A percentile compares a stretch with the other conserved stretches of the same genome.
Evolutionary conservation across 1,284 basidiomycete species (phyloP).

Genomic region (Hortiboletus rubellus): DNA sequence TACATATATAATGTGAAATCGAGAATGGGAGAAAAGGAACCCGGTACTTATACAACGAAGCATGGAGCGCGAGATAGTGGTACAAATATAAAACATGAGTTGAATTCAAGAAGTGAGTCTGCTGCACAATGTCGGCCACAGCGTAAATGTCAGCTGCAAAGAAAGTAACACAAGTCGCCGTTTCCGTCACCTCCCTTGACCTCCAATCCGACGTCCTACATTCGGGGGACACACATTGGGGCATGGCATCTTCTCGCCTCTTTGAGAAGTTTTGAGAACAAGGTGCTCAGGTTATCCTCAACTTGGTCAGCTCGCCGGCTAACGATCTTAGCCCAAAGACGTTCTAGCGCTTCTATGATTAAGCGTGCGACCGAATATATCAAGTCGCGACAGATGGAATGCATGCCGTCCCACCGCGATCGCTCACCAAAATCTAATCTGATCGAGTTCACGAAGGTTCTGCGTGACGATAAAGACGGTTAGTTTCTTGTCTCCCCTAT

Average conservation of each 20-base stretch:
- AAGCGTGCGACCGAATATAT: conserved; percentile 90
- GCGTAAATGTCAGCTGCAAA: no score
- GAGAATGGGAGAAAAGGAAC: no score
- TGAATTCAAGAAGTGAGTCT: no score
- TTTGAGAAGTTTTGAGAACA: conserved; percentile 93
- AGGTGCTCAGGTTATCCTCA: conserved; percentile 89
- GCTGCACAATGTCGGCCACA: no score
- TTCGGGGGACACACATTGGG: conserved; percentile 98
- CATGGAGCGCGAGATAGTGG: no score
- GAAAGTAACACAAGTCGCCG: no score
- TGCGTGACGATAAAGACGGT: conserved; percentile 89
- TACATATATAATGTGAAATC: no score
- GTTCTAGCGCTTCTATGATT: conserved; percentile 81
- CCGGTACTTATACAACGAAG: no score
- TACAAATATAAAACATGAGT: no score
- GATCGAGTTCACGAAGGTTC: conserved; percentile 84
- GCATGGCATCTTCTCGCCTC: conserved; percentile 96
- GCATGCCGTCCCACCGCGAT: conserved; percentile 93
- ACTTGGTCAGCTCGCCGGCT: conserved; percentile 58
- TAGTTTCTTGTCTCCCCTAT: conserved; percentile 18
- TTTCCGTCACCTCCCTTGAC: conserved; percentile 86
- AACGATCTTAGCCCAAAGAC: conserved; percentile 78
- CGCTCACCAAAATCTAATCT: conserved; percentile 89
- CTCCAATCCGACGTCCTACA: conserved; percentile 91
- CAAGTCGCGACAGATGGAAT: conserved; percentile 82